Percentiles rank a stretch among this genome's conserved stretches.
These are phyloP conservation scores for Styphnolobium japonicum DNA, from an alignment of 306 rosid species.

Conservation along the genomic window DNA sequence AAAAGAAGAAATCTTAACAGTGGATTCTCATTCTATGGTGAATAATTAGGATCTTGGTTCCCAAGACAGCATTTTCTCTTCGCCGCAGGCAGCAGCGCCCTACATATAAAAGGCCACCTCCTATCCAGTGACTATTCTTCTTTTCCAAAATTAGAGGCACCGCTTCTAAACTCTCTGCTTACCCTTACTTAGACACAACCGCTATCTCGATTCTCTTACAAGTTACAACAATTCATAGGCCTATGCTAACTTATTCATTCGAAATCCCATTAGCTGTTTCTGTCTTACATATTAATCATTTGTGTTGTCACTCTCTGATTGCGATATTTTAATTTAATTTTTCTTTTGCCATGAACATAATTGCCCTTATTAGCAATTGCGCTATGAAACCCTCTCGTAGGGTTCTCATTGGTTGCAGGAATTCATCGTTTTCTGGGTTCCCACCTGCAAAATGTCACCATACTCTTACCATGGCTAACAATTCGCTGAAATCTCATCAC, in stretches of 20 bases:
- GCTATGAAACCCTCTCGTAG: conserved; percentile 54
- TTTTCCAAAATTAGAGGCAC: neutral
- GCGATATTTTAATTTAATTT: neutral
- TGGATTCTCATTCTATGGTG: too few relatives aligned
- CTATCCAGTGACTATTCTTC: neutral
- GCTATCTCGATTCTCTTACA: neutral
- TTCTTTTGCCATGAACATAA: conserved; percentile 39
- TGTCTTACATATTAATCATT: neutral
- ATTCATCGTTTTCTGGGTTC: conserved; percentile 30
- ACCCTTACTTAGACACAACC: neutral
- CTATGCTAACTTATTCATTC: neutral
- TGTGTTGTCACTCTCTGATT: neutral
- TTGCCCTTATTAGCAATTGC: conserved; percentile 42
- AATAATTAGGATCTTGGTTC: too few relatives aligned
- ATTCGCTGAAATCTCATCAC: conserved; percentile 25
- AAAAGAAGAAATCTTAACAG: too few relatives aligned
- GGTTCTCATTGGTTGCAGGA: conserved; percentile 37
- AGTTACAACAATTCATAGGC: neutral
- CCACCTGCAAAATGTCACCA: conserved; percentile 28
- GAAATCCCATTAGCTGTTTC: neutral
- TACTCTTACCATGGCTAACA: neutral
- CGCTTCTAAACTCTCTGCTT: too few relatives aligned
- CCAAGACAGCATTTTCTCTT: neutral
- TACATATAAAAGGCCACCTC: neutral
- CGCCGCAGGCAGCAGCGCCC: neutral